Evolutionary conservation across 1,139 yeast species (phyloP).

Genomic region (Hansenula sp.): DNA sequence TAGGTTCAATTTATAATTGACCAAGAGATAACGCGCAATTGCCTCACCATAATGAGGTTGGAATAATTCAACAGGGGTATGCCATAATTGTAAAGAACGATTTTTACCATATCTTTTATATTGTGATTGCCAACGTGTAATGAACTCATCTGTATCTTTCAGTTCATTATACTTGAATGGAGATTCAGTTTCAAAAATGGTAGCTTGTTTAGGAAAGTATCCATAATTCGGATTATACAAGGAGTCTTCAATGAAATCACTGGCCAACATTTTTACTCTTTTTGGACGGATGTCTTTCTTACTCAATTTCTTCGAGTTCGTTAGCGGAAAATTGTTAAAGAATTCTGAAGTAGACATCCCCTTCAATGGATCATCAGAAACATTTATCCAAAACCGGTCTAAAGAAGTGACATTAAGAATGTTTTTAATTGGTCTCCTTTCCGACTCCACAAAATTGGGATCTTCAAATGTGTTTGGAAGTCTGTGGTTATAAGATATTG

Average conservation of each 20-base stretch:
- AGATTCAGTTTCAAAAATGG: conserved; percentile 61
- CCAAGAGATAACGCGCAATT: conserved; percentile 66
- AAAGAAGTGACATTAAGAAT: conserved; percentile 10
- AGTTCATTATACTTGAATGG: conserved; percentile 61
- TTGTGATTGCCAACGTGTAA: conserved; percentile 66
- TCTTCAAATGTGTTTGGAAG: conserved; percentile 24
- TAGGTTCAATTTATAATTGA: conserved; percentile 64
- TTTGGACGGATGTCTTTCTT: conserved; percentile 48
- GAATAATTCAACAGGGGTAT: conserved; percentile 84
- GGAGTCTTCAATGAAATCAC: conserved; percentile 84
- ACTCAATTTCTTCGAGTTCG: conserved; percentile 44
- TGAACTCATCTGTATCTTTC: conserved; percentile 64
- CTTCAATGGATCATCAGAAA: conserved; percentile 17
- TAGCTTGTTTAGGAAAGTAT: conserved; percentile 74
- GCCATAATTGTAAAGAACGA: conserved; percentile 66
- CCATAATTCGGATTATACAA: conserved; percentile 80
- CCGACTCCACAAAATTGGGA: conserved; percentile 10
- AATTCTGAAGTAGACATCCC: conserved; percentile 23
- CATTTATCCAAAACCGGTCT: conserved; percentile 8
- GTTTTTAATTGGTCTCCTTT: conserved; percentile 12
- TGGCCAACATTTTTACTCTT: conserved; percentile 62
- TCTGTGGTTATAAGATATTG: conserved; percentile 30
- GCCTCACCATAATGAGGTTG: conserved; percentile 85
- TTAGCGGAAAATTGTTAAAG: conserved; percentile 42
- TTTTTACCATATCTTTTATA: conserved; percentile 51